phyloP scores from a whole-genome alignment of 176 grass and related monocot species.

The Ensete ventricosum region DNA sequence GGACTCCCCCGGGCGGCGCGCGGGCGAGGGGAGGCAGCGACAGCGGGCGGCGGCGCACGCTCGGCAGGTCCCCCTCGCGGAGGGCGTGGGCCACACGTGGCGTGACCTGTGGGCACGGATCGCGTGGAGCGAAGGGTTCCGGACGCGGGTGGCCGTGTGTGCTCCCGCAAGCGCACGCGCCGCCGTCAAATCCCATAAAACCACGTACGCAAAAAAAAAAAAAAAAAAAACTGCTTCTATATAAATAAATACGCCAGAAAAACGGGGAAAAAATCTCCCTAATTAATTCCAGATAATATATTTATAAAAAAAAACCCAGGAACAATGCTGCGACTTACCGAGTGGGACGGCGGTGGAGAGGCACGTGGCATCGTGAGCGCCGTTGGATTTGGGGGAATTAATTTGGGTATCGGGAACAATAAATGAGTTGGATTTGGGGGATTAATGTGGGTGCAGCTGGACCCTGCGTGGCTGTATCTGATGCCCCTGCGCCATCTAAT shows the following conservation, averaged over 20 bases:
- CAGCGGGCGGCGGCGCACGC: not conserved
- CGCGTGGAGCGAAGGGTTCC: not conserved
- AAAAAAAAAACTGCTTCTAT: too few relatives aligned
- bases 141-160: not conserved
- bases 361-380: too few relatives aligned
- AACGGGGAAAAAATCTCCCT: too few relatives aligned
- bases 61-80: not conserved
- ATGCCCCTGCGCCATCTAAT: slow-evolving; percentile 4
- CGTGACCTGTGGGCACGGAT: not conserved
- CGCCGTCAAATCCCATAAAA: not conserved
- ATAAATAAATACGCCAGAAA: too few relatives aligned
- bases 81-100: slow-evolving; percentile 4
- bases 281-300: too few relatives aligned
- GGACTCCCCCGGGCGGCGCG: not conserved
- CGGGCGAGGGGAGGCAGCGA: not conserved
- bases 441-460: slow-evolving; percentile 10
- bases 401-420: not conserved
- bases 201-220: too few relatives aligned
- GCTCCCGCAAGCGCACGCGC: not conserved
- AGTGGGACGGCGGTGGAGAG: too few relatives aligned
- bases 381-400: not conserved
- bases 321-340: too few relatives aligned
- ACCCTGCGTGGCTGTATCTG: not conserved
- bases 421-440: slow-evolving; percentile 1
- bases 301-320: too few relatives aligned